A percentile compares a stretch with the other conserved stretches of the same genome.
Evolutionary conservation across 2,329 filamentous ascomycete genomes (phyloP).

Genomic region (Metarhizium rileyi): DNA sequence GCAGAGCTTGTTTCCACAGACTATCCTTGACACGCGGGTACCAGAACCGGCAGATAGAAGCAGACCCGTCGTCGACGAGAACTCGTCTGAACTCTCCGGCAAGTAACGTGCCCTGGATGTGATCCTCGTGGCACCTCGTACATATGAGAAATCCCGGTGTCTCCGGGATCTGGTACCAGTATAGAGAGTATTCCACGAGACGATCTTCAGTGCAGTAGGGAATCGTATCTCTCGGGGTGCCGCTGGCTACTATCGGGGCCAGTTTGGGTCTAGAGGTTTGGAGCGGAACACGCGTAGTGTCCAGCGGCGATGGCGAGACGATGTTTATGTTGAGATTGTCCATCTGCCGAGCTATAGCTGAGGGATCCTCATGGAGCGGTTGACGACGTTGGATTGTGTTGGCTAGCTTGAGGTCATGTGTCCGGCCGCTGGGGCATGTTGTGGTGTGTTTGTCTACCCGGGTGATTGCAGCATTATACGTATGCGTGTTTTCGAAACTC

Average conservation of each 20-base stretch:
- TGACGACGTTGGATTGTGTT: background rate
- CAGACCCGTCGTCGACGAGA: constrained; percentile 16
- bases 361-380: background rate
- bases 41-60: constrained; percentile 22
- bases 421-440: background rate
- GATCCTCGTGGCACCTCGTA: constrained; percentile 29
- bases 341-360: constrained; percentile 1
- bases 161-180: constrained; percentile 22
- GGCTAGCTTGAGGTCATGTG: background rate
- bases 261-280: background rate
- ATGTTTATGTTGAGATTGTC: background rate
- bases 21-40: constrained; percentile 22
- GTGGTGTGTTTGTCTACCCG: background rate
- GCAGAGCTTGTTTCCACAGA: constrained; percentile 23
- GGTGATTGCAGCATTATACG: background rate
- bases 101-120: constrained; percentile 23
- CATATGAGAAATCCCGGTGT: constrained; percentile 26
- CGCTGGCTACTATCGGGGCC: constrained; percentile 12
- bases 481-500: background rate
- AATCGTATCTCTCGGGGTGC: constrained; percentile 14
- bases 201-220: constrained; percentile 20
- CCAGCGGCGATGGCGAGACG: background rate
- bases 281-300: background rate
- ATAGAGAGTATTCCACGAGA: constrained; percentile 17
- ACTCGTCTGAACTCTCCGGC: constrained; percentile 19